Evolutionary conservation across 805 yeast genomes (phyloP).

Genomic region (Pichia kluyveri): DNA sequence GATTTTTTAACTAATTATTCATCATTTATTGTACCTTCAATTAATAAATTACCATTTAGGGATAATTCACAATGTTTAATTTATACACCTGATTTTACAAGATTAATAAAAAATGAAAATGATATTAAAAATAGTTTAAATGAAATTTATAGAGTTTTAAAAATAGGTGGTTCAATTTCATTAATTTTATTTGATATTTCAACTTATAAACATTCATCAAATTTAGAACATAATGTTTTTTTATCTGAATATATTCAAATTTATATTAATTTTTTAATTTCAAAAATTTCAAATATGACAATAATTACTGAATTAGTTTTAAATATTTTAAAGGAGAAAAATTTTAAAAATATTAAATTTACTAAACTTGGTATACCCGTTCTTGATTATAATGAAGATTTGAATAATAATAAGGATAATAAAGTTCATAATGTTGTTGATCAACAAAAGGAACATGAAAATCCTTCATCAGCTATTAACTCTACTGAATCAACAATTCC

Average conservation of each 20-base stretch:
- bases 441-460: not conserved
- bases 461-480: not conserved
- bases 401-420: not conserved
- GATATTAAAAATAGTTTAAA: slow-evolving; percentile 15
- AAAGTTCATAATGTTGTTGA: no score
- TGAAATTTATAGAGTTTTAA: slow-evolving; percentile 24
- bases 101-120: slow-evolving; percentile 11
- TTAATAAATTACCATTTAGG: slow-evolving; percentile 20
- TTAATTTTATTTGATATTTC: slow-evolving; percentile 24
- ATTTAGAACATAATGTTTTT: not conserved
- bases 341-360: slow-evolving; percentile 3
- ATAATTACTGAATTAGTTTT: slow-evolving; percentile 1
- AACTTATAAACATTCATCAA: slow-evolving; percentile 1
- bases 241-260: slow-evolving; percentile 5
- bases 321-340: not conserved
- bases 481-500: not conserved
- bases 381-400: not conserved
- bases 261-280: slow-evolving; percentile 1
- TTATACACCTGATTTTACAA: slow-evolving; percentile 20
- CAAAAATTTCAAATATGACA: slow-evolving; percentile 2
- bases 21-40: slow-evolving; percentile 22
- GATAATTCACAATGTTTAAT: slow-evolving; percentile 22
- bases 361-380: slow-evolving; percentile 5
- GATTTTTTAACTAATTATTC: slow-evolving; percentile 22
- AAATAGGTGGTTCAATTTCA: slow-evolving; percentile 19